Evolutionary conservation across 805 yeast species (phyloP), one percentile per base, ranked within the genome.

Genomic region (Ogataea trehalophila): DNA sequence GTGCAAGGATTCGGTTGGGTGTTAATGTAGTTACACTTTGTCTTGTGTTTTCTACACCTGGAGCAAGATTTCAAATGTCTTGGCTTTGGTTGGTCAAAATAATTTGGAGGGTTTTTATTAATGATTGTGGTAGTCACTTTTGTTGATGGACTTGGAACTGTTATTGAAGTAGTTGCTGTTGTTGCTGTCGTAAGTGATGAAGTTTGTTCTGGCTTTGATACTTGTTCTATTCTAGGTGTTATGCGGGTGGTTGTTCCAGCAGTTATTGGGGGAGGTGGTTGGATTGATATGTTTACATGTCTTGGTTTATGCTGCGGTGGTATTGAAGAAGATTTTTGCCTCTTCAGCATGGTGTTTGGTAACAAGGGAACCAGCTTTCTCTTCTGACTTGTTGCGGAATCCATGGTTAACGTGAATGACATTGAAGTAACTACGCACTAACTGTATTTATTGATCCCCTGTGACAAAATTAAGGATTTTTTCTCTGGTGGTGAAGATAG

Each of bases 41-140:
- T 81, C 60, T 83, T 83, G 55, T 81, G 84, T 56, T 77, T 77
- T 34, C 88, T 71, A 61, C 89, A 83, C 33, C 85, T 68, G 5
- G 76, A 71, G 59, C 89, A 83, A 11, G 86, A 76, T 55, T 81
- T 80, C 39, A 80, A 56, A 11, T 71, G 69, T 48, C 72, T 68
- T 40, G 75, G 75, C 46, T 62, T 68, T 3, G 67, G 63, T n/a
- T 58, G 62, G 45, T 60, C 63, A 9, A 46, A 15, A 23, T 33
- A 48, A 33, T 48, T 42, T 29, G 54, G 52, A 8, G 59, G 58
- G 22, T 53, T 53, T 33, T 55, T 59, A 20, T 53, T 57, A 22
- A 60, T 48, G 17, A 59, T 47, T 4, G 51, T 41, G 2, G 60
- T 50, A 33, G 61, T 52, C 20, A 55, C 61, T 34, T 43, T 6